These are phyloP conservation scores for Metschnikowia orientalis DNA, from an alignment of 805 yeast species.

Conservation along the genomic window DNA sequence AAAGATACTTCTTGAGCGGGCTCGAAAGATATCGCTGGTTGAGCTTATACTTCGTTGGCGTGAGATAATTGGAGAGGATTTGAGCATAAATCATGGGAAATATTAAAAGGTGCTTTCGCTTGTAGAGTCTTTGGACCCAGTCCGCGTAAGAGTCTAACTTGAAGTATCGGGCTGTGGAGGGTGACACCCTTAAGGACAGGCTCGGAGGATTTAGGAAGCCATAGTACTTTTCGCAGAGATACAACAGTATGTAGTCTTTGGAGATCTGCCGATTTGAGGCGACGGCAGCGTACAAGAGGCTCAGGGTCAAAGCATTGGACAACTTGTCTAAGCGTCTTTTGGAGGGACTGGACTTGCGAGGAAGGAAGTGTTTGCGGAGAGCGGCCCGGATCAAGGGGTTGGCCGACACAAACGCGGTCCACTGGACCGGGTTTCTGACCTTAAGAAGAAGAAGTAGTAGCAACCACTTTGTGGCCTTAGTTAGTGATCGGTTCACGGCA, in stretches of 20 bases:
- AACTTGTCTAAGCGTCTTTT: constrained; percentile 16
- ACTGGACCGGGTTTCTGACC: constrained; percentile 22
- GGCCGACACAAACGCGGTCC: constrained; percentile 30
- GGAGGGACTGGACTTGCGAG: constrained; percentile 7
- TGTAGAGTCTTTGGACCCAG: constrained; percentile 21
- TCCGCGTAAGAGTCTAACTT: constrained; percentile 22
- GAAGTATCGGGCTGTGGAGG: constrained; percentile 23
- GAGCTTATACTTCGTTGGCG: constrained; percentile 34
- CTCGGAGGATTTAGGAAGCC: constrained; percentile 33
- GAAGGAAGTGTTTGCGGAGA: constrained; percentile 3
- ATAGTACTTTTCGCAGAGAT: constrained; percentile 29
- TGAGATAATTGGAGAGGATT: constrained; percentile 36
- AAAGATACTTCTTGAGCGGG: constrained; percentile 26
- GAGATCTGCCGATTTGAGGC: constrained; percentile 26
- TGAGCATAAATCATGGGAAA: constrained; percentile 38
- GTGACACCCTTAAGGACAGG: constrained; percentile 27
- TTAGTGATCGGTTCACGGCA: constrained; percentile 6
- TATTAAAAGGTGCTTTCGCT: constrained; percentile 29
- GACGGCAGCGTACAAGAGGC: constrained; percentile 26
- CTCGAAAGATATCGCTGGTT: constrained; percentile 35
- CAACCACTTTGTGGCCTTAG: constrained; percentile 28
- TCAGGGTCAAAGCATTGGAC: constrained; percentile 24
- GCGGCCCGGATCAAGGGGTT: constrained; percentile 27
- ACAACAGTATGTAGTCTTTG: constrained; percentile 35
- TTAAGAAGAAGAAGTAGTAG: constrained; percentile 22